Base-by-base conservation (phyloP, 2,329 filamentous ascomycete genomes). In the Fragosphaeria purpurea region DNA sequence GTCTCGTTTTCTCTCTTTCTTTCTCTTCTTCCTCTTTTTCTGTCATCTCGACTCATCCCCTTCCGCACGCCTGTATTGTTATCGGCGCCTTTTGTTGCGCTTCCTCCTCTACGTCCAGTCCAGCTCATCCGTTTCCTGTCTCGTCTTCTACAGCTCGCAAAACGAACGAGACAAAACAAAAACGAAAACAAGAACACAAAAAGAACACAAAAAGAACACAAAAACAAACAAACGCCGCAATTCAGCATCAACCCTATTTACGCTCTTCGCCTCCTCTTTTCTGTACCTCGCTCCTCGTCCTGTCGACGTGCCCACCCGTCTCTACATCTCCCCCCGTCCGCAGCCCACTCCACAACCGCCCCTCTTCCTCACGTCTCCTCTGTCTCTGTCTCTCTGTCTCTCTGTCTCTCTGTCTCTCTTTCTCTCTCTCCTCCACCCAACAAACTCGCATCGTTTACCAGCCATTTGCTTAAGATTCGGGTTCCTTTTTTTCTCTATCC, bases 331-430 rank as follows among this genome's bases (percentile, higher is more conserved):
- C 38, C 32, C 44, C 43, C 41, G 10, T 47, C 41, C 40, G 13
- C 46, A 30, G 45, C 41, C 48, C 46, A 39, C 35, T 39, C 43
- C 44, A 48, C 43, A 52, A 52, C 46, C 49, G 49, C 42, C 50
- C 46, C 48, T 22, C 22, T 22, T 22, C 22, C 22, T 22, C 22
- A 22, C 22, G 22, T 22, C 22, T 22, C 22, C 22, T 22, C 22
- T 22, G 2, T 22, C 22, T 22, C 22, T 22, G 22, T 22, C 37
- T 43, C 41, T 22, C 22, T 22, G 2, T 22, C 22, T 22, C 22
- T 22, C 22, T 22, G n/a, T 40, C 37, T 43, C 41, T 22, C 22
- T 22, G 2, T 22, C 22, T 22, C 22, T 22, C 22, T 22, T 22
- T 22, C 22, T 22, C 22, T 22, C 42, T 44, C 41, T 40, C 31